Evolutionary conservation across 768 basidiomycete genomes (phyloP).

Genomic region (Pulveroboletus sp.): DNA sequence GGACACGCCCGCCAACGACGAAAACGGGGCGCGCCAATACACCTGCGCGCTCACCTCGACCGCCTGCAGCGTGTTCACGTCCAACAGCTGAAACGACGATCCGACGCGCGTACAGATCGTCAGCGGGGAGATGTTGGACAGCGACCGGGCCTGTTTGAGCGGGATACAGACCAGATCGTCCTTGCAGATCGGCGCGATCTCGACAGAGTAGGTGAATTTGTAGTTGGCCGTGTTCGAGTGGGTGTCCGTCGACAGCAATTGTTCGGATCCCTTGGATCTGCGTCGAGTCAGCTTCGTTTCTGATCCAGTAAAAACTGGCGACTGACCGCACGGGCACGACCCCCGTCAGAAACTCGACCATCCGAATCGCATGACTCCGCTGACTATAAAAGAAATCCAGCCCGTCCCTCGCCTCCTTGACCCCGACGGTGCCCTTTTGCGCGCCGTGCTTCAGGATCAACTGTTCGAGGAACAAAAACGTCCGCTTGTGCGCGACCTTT

Average conservation of each 20-base stretch:
- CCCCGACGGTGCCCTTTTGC: slow-evolving; percentile 91
- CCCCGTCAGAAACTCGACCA: slow-evolving; percentile 88
- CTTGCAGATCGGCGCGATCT: slow-evolving; percentile 95
- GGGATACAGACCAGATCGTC: slow-evolving; percentile 95
- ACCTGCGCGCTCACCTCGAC: slow-evolving; percentile 73
- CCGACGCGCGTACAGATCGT: slow-evolving; percentile 89
- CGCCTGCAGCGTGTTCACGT: slow-evolving; percentile 79
- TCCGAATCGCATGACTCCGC: slow-evolving; percentile 89
- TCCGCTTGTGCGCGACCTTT: slow-evolving; percentile 97
- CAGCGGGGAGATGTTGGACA: slow-evolving; percentile 87
- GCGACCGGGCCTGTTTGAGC: slow-evolving; percentile 68
- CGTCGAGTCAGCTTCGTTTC: background rate
- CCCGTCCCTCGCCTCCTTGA: slow-evolving; percentile 92
- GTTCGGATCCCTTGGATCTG: slow-evolving; percentile 91
- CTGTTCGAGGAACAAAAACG: slow-evolving; percentile 96
- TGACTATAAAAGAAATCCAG: slow-evolving; percentile 96
- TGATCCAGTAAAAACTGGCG: background rate
- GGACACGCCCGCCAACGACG: slow-evolving; percentile 72
- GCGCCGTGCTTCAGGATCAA: slow-evolving; percentile 94
- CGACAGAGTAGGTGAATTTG: slow-evolving; percentile 97
- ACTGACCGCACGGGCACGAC: slow-evolving; percentile 85
- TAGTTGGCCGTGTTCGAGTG: slow-evolving; percentile 92
- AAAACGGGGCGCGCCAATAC: slow-evolving; percentile 93
- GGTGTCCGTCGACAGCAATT: slow-evolving; percentile 87
- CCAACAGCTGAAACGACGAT: slow-evolving; percentile 86